Evolutionary conservation across 2,329 filamentous ascomycete genomes (phyloP).

Genomic region (Colletotrichum chlorophyti): DNA sequence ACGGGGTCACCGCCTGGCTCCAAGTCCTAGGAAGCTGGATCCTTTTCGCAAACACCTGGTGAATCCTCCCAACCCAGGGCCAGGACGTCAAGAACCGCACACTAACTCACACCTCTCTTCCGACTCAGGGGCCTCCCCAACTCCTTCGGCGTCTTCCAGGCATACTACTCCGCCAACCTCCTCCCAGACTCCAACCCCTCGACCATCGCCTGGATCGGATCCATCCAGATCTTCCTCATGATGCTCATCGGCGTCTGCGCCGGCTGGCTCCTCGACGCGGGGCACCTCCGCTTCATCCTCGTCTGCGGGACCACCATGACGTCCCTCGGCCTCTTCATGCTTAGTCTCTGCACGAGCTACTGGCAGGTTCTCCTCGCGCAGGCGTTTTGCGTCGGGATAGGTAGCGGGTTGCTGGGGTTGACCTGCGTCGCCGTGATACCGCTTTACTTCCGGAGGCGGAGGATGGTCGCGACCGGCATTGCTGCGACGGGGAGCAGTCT

Average conservation of each 20-base stretch:
- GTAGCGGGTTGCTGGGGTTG: constrained; percentile 47
- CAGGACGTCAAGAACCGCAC: too few species aligned
- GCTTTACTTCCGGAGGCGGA: constrained; percentile 38
- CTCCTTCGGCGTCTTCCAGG: constrained; percentile 61
- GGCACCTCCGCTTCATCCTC: constrained; percentile 49
- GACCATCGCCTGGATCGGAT: constrained; percentile 52
- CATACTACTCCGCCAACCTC: constrained; percentile 52
- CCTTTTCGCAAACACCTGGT: constrained; percentile 54
- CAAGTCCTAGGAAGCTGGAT: constrained; percentile 55
- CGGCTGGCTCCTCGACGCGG: constrained; percentile 55
- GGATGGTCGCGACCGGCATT: constrained; percentile 41
- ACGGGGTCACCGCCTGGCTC: constrained; percentile 49
- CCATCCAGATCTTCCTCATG: constrained; percentile 53
- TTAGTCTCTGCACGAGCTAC: constrained; percentile 43
- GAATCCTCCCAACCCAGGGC: too few species aligned
- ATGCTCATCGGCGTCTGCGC: constrained; percentile 47
- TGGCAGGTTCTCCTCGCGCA: constrained; percentile 54
- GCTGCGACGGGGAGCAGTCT: constrained; percentile 39
- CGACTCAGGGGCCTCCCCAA: constrained; percentile 47
- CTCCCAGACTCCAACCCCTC: constrained; percentile 5
- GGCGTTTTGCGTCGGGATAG: constrained; percentile 52
- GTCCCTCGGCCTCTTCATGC: constrained; percentile 55
- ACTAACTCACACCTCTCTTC: neutral
- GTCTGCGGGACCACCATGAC: constrained; percentile 47
- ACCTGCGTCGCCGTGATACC: constrained; percentile 43